Evolutionary conservation across 352 stramenopile species (phyloP).

Genomic region (Phytophthora boehmeriae): DNA sequence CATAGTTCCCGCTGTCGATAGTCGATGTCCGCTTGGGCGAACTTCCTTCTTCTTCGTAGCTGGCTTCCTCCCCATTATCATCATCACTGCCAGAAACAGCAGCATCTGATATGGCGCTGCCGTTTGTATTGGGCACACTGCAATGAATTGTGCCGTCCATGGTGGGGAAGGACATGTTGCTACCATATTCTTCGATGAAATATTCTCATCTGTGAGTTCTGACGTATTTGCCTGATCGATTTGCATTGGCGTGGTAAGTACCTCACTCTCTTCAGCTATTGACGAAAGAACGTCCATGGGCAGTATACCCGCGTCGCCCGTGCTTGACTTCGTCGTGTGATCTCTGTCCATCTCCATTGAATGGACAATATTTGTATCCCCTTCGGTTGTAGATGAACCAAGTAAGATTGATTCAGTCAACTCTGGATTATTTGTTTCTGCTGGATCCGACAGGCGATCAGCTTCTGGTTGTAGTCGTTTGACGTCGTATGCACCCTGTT

Average conservation of each 20-base stretch:
- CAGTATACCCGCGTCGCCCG: too few species aligned
- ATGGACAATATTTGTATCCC: background rate
- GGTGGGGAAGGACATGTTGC: background rate
- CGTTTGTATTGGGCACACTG: slow-evolving; percentile 6
- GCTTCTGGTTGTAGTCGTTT: background rate
- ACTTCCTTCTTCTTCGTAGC: slow-evolving; percentile 20
- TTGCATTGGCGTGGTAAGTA: background rate
- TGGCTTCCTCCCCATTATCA: slow-evolving; percentile 15
- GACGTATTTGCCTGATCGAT: background rate
- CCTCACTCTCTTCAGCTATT: background rate
- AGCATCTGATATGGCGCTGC: slow-evolving; percentile 22
- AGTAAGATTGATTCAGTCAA: background rate
- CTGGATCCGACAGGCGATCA: background rate
- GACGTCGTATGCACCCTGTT: background rate
- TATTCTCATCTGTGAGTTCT: background rate
- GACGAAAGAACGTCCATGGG: background rate
- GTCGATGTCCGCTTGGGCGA: slow-evolving; percentile 33
- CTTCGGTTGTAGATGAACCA: background rate
- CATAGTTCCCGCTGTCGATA: slow-evolving; percentile 58
- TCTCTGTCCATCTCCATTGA: background rate
- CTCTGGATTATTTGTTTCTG: background rate
- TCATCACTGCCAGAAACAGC: slow-evolving; percentile 22
- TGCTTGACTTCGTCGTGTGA: background rate
- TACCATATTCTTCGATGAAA: background rate
- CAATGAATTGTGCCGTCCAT: slow-evolving; percentile 1